A percentile compares a stretch with the other conserved stretches of the same genome.
These are phyloP conservation scores for Rhodotorula sp. DNA, from an alignment of 1,284 basidiomycete species.

Conservation along the genomic window DNA sequence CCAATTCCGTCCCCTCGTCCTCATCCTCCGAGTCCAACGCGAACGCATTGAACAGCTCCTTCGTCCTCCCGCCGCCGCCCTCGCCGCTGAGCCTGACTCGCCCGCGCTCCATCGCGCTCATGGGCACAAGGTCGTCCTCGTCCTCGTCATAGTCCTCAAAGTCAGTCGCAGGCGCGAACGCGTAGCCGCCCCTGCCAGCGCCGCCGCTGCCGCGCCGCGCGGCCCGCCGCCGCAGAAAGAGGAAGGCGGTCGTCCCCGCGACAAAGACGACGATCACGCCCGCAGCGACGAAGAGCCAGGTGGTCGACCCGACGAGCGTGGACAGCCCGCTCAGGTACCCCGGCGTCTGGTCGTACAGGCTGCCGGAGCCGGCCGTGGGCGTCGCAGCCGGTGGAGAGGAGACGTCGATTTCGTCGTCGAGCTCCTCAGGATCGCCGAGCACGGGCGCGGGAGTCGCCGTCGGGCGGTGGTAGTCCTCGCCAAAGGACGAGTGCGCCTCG, in stretches of 20 bases:
- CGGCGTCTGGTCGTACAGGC: conserved; percentile 31
- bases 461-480: conserved; percentile 27
- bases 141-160: conserved; percentile 47
- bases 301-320: conserved; percentile 44
- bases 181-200: conserved; percentile 47
- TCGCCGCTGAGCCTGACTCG: conserved; percentile 26
- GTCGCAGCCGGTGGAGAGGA: conserved; percentile 2
- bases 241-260: conserved; percentile 49
- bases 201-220: conserved; percentile 24
- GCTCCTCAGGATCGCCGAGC: conserved; percentile 12
- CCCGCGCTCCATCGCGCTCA: conserved; percentile 48
- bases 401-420: conserved; percentile 14
- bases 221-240: conserved; percentile 46
- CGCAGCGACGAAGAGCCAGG: conserved; percentile 52
- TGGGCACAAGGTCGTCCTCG: conserved; percentile 39
- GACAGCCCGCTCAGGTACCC: conserved; percentile 42
- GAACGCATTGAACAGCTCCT: conserved; percentile 54
- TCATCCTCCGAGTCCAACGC: conserved; percentile 49
- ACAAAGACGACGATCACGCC: conserved; percentile 51
- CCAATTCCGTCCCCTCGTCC: conserved; percentile 31
- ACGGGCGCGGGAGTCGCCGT: conserved; percentile 7
- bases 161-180: conserved; percentile 50
- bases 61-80: conserved; percentile 42
- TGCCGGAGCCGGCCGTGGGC: neutral
- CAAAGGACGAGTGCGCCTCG: conserved; percentile 41